Conservation (phyloP, 192 early-diverging fungal species). For the Phycomyces blakesleeanus region DNA sequence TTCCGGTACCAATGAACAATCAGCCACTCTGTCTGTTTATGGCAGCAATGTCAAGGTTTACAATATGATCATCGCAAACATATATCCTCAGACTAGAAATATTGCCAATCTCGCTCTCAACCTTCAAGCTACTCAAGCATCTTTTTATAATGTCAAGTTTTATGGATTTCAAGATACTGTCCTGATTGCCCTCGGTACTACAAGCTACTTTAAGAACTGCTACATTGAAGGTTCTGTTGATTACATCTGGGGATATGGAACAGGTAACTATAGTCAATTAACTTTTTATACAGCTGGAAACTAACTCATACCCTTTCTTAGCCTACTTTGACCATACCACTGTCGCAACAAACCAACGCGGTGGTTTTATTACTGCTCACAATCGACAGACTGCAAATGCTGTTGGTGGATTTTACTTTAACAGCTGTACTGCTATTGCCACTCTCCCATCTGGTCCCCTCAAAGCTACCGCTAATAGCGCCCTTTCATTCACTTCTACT, state of each 20-base stretch:
- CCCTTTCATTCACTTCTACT: too few relatives aligned
- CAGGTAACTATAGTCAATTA: slow-evolving; percentile 11
- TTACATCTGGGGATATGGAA: slow-evolving; percentile 32
- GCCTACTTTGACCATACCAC: too few relatives aligned
- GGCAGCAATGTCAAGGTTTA: slow-evolving; percentile 18
- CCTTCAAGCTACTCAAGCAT: slow-evolving; percentile 12
- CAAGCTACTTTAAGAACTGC: slow-evolving; percentile 26
- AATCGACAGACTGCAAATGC: neutral
- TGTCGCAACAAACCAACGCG: neutral
- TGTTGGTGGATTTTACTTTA: slow-evolving; percentile 16
- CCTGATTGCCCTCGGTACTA: slow-evolving; percentile 18
- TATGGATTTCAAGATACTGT: slow-evolving; percentile 31
- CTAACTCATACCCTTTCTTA: too few relatives aligned
- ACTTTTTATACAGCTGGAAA: neutral
- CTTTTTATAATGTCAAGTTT: slow-evolving; percentile 14
- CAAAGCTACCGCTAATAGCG: too few relatives aligned
- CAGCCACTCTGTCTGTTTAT: slow-evolving; percentile 1
- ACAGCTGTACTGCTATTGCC: slow-evolving; percentile 11
- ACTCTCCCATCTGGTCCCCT: slow-evolving; percentile 16
- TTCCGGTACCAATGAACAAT: slow-evolving; percentile 10
- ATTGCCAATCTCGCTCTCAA: slow-evolving; percentile 16
- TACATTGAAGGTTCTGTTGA: slow-evolving; percentile 36
- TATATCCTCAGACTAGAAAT: slow-evolving; percentile 14
- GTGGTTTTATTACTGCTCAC: slow-evolving; percentile 17
- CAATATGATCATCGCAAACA: slow-evolving; percentile 19